Evolutionary conservation across 1,139 yeast species (phyloP), one percentile per base, ranked within the genome.

Genomic region (Debaryomycetaceae sp.): DNA sequence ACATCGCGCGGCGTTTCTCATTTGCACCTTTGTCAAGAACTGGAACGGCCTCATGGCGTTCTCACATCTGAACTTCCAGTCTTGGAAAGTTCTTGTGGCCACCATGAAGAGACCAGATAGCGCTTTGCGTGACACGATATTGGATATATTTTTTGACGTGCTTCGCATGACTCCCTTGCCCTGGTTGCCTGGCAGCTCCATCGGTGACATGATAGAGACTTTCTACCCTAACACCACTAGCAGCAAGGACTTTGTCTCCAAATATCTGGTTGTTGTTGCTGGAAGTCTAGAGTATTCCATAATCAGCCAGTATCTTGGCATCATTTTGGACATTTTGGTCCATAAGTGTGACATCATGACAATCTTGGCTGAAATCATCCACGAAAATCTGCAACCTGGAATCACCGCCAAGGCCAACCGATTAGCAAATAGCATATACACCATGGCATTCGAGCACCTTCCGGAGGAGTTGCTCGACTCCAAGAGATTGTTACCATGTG

Each of bases 21-120:
- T 89, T 3, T 61, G 84, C 0, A 53, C 72, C 3, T 56, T 85
- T 18, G 56, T 91, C 31, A 82, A 84, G 39, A 71, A 78, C 28
- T 83, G 93, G 77, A 70, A 83, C 13, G 98, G 98, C 0, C 50
- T 88, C 9, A 69, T 83, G 41, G 73, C 83, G 6, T 73, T 81
- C 43, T 70, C 85, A 0, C 65, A 73, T 34, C 65, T 79, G 42
- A 56, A 75, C 36, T 82, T 77, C 43, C 65, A 65, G 32, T 71
- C 82, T 18, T 46, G 91, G 13, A 61, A 59, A 27, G 76, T 77
- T 34, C 59, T 91, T 22, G 58, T 89, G 2, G 61, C 69, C 23
- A 81, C 89, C 48, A 58, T 89, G 33, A 63, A 65, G 18, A 75
- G 78, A 34, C 82, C 83, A 1, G 65, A 74, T 15, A 53, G 68